These are phyloP conservation scores for Helminthosporium solani DNA, from an alignment of 2,329 filamentous ascomycete species.

Conservation along the genomic window DNA sequence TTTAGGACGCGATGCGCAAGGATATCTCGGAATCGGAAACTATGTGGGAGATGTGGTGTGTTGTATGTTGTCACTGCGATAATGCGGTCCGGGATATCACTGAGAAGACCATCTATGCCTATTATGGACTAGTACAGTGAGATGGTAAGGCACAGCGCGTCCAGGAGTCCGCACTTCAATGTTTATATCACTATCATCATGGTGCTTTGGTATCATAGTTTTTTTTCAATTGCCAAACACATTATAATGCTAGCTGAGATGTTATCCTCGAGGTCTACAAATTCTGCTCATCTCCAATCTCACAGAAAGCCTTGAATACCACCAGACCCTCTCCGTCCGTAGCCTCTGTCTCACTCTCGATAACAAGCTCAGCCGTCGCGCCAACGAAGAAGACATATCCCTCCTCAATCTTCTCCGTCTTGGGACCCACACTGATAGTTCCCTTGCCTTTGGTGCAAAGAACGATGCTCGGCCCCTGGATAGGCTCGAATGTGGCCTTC, in stretches of 20 bases:
- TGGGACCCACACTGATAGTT: conserved; percentile 80
- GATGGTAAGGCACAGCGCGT: neutral
- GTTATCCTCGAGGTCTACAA: neutral
- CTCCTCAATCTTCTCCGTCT: conserved; percentile 64
- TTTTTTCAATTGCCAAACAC: neutral
- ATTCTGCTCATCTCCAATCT: conserved; percentile 55
- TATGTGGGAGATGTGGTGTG: neutral
- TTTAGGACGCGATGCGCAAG: conserved; percentile 1
- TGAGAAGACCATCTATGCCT: neutral
- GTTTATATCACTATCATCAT: neutral
- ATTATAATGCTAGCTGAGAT: neutral
- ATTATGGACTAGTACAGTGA: neutral
- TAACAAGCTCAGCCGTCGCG: conserved; percentile 76
- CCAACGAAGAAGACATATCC: conserved; percentile 67
- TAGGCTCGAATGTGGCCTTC: conserved; percentile 83
- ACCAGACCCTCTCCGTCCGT: conserved; percentile 65
- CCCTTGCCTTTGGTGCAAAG: conserved; percentile 86
- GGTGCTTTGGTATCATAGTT: neutral
- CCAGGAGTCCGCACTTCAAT: too few relatives aligned
- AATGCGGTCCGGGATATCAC: conserved; percentile 1
- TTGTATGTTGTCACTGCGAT: neutral
- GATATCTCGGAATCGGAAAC: neutral
- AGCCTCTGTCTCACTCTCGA: conserved; percentile 64
- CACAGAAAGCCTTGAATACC: conserved; percentile 92
- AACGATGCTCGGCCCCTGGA: conserved; percentile 86